Evolutionary conservation across 805 yeast species (phyloP), one percentile per base, ranked within the genome.

Genomic region (Ogataea ganodermae): DNA sequence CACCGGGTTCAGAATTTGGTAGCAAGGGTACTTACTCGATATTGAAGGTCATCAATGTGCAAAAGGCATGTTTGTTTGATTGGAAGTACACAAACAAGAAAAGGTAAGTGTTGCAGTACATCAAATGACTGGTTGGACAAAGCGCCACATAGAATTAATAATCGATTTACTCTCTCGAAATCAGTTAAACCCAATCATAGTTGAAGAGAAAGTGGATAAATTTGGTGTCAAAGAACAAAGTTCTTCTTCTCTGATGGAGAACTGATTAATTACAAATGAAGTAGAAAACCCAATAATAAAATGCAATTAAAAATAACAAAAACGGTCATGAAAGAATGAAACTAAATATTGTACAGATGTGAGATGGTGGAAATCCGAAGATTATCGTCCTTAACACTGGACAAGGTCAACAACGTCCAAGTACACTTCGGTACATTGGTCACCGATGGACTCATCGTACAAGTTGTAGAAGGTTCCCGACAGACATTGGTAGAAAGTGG

Each of bases 381-480:
- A 21, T 40, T n/a, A 39, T 45, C 26, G 23, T 38, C 12, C 24
- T 60, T 61, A 65, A 57, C 69, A 65, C 27, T 55, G 50, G 49
- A 76, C 70, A 51, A 76, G 67, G 58, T 76, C 76, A 45, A 76
- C 70, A 55, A 76, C 64, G 45, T 63, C 63, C 46, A 78, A 71
- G 65, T 73, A 58, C 41, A 78, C 81, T 41, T 71, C 63, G 41
- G 63, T 57, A 68, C 81, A 76, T 61, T 75, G 79, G 32, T 56
- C 64, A 35, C 77, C 79, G 54, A 72, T 63, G 45, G 63, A 57
- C 65, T 76, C 69, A 61, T 76, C 81, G 65, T 78, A 78, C 66
- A 78, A 71, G 73, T 78, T 78, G 77, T 74, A 76, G 75, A 78
- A 78, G 60, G 68, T 69, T 52, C 82, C 83, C n/a, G 81, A 76